Conservation (phyloP, 2,329 filamentous ascomycete genomes). For the Leptodontidium sp. region DNA sequence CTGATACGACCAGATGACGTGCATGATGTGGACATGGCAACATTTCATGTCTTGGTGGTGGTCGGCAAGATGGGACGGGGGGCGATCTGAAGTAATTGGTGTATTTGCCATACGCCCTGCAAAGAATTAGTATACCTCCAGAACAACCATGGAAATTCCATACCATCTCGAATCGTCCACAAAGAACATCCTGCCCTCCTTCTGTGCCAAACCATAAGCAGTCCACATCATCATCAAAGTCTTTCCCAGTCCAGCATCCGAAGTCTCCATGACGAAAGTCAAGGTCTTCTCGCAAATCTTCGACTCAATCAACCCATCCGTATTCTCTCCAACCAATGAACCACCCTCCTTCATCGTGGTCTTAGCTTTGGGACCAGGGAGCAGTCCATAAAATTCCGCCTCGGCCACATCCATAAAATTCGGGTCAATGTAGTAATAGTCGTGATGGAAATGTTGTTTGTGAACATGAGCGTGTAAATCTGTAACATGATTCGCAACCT, state of each 20-base stretch:
- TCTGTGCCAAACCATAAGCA: slow-evolving; percentile 79
- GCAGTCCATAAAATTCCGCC: slow-evolving; percentile 69
- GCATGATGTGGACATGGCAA: slow-evolving; percentile 82
- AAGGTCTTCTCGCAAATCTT: slow-evolving; percentile 73
- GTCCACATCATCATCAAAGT: slow-evolving; percentile 84
- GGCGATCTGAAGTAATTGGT: slow-evolving; percentile 74
- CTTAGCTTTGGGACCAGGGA: slow-evolving; percentile 54
- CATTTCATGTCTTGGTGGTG: slow-evolving; percentile 78
- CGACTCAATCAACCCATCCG: slow-evolving; percentile 54
- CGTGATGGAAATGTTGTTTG: slow-evolving; percentile 54
- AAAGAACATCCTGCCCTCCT: slow-evolving; percentile 81
- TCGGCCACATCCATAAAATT: slow-evolving; percentile 80
- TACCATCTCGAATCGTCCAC: slow-evolving; percentile 82
- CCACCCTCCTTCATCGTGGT: slow-evolving; percentile 44
- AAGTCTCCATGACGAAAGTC: slow-evolving; percentile 79
- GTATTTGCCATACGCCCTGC: slow-evolving; percentile 77
- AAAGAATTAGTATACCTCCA: slow-evolving; percentile 27
- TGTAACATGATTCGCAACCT: slow-evolving; percentile 67
- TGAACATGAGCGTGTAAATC: slow-evolving; percentile 56
- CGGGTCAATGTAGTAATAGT: slow-evolving; percentile 69
- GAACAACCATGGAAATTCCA: slow-evolving; percentile 26
- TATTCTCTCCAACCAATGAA: slow-evolving; percentile 58
- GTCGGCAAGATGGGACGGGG: slow-evolving; percentile 69
- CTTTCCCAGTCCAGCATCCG: slow-evolving; percentile 79
- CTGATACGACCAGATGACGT: slow-evolving; percentile 76